Percentiles rank a stretch among this genome's conserved stretches.
Conservation (phyloP, 2,329 filamentous ascomycete genomes). For the Paecilomyces fulvus region DNA sequence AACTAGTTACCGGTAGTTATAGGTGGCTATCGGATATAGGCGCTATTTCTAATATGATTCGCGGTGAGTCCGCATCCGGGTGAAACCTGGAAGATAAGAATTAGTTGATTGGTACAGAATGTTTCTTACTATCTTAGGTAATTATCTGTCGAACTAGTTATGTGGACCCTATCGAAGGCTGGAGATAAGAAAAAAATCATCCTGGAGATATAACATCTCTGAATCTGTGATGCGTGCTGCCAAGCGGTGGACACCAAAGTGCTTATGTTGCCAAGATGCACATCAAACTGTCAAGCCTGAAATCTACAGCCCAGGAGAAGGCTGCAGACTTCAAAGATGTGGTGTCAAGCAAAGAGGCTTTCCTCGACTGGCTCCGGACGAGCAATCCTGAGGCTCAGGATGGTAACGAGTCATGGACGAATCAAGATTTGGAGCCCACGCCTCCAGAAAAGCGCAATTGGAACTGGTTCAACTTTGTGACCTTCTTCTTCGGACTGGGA, state of each 20-base stretch:
- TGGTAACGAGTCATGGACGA: background rate
- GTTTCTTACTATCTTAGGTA: background rate
- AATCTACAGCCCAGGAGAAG: background rate
- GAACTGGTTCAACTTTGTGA: constrained; percentile 33
- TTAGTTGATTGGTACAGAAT: background rate
- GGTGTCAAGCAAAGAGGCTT: background rate
- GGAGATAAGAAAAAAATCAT: background rate
- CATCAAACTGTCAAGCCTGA: background rate
- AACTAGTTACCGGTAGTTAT: no score
- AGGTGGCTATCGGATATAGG: background rate
- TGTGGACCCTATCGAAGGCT: background rate
- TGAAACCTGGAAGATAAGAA: background rate
- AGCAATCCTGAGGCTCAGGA: background rate
- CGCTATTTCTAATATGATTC: background rate
- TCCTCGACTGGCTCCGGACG: background rate
- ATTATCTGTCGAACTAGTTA: background rate
- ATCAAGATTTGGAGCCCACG: constrained; percentile 20
- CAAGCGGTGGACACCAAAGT: background rate
- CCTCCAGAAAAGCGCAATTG: constrained; percentile 31
- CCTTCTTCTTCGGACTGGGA: constrained; percentile 32
- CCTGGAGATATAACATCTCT: background rate
- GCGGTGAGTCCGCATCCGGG: background rate
- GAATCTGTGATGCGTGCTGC: background rate
- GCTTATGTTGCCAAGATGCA: background rate
- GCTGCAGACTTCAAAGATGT: background rate